Evolutionary conservation across 164 flowering plant genomes (phyloP), one percentile per base, ranked within the genome.

Genomic region (Vitis labrusca): DNA sequence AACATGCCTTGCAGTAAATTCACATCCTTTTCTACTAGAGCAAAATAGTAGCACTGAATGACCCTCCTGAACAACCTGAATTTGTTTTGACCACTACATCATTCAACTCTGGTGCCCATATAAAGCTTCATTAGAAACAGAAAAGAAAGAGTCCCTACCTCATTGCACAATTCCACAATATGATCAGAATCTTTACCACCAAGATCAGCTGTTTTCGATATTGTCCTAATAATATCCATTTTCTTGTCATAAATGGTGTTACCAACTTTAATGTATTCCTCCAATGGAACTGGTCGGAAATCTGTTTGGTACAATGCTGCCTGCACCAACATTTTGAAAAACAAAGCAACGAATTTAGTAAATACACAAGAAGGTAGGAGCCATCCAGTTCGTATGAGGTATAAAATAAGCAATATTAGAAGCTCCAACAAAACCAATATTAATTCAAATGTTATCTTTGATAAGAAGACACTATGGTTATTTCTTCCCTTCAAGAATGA

Each of bases 171-270:
- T 75, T 89, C 97, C 48, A 87, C 93, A 58, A 95, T 75, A 74
- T 95, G 97, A 71, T 95, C 99, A 15, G 98, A 98, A 82, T 95
- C 99, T 87, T 90, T 93, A 70, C 99, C 98, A 74, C 98, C 91
- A 78, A 91, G 87, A 60, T 91, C 85, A 72, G 91, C 89, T 17
- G 79, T 55, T 79, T 81, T 90, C 0, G 88, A 75, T 53, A 95
- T 79, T 66, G 94, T 89, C 67, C 97, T 88, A 50, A 89, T 79
- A 71, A 88, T 68, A 4, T 89, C 81, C 94, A 95, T 81, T 30
- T 82, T 82, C 76, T 87, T 88, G 83, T 89, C 79, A 79, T 82
- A 91, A 63, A 95, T 87, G 67, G 85, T 74, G 71, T 80, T 86
- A 32, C 98, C 95, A 80, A 93, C 87, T 86, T 95, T 95, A 71